Evolutionary conservation across 1,139 yeast species (phyloP).

Genomic region (Taphrina populina): DNA sequence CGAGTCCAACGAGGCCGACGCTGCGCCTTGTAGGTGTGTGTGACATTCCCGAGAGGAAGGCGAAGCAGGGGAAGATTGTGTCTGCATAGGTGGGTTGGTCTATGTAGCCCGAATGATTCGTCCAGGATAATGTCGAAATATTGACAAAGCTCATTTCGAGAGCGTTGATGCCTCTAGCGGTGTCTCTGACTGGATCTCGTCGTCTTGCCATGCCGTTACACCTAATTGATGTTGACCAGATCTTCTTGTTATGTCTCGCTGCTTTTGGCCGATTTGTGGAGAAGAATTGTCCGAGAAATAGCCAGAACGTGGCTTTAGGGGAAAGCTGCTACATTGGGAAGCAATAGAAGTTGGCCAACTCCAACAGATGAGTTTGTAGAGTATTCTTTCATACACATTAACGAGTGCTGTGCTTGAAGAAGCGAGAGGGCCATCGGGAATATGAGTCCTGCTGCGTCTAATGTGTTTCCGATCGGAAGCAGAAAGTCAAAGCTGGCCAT

Average conservation of each 20-base stretch:
- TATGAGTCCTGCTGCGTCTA: neutral
- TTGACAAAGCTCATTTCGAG: conserved; percentile 18
- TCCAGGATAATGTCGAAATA: neutral
- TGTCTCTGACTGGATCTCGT: conserved; percentile 7
- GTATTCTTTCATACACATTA: too few species aligned
- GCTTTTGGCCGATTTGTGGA: neutral
- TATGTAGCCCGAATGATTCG: conserved; percentile 11
- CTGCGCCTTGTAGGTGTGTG: neutral
- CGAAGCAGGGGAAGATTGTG: conserved; percentile 15
- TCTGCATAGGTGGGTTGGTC: conserved; percentile 21
- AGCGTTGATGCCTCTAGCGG: conserved; percentile 8
- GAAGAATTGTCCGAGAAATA: neutral
- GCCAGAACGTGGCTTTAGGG: too few species aligned
- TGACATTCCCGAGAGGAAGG: conserved; percentile 19
- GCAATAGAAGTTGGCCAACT: too few species aligned
- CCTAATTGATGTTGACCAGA: neutral
- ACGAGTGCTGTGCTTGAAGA: too few species aligned
- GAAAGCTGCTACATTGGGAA: too few species aligned
- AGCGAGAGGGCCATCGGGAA: too few species aligned
- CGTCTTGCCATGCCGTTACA: neutral
- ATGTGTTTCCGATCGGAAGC: conserved; percentile 59
- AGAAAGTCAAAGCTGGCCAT: conserved; percentile 86
- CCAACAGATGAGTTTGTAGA: too few species aligned
- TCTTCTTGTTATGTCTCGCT: neutral
- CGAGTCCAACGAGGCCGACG: conserved; percentile 12